Evolutionary conservation across 441 rosid genomes (phyloP), one percentile per base, ranked within the genome.

Genomic region (Brassica hybrid): DNA sequence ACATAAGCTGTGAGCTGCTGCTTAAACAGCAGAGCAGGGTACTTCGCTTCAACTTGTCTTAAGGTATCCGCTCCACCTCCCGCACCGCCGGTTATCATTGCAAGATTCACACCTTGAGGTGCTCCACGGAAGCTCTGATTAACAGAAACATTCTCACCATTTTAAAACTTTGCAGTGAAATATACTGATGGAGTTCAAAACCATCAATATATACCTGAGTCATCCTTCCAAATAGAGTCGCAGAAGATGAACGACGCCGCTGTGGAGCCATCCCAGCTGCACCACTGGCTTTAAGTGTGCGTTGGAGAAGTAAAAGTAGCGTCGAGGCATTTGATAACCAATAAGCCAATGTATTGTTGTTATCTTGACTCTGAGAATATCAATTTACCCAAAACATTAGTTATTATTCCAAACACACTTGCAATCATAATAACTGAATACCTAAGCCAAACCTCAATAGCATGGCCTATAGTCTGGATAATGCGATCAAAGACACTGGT

Each of bases 401-500:
- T 52, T 52, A 52, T 16, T 0, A 52, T 14, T 52, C 21, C 58
- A 52, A 52, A 14, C 19, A 16, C 58, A 50, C 56, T 50, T n/a
- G 56, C 54, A 50, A 12, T 45, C 36, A 41, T n/a, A 41, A 41
- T 18, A 41, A 41, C 48, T 41, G 48, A 41, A 41, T 41, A 65
- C 54, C 25, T 17, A 45, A 18, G 69, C 74, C 84, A 64, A 27
- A 96, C 99, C 98, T 94, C 99, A 74, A 94, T 96, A 65, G 99
- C 98, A 70, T 89, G 88, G 79, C 98, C 97, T 70, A 92, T 92
- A 54, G 96, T 90, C 82, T 94, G 98, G 85, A 96, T 94, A 82
- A 96, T 94, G 62, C 96, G 88, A 84, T 94, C 98, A 62, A 96
- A 96, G 65, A 96, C 97, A 38, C 95, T 94, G 9, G 98, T 94